Evolutionary conservation across 1,139 yeast species (phyloP).

Genomic region (Yamadazyma jaroonii): DNA sequence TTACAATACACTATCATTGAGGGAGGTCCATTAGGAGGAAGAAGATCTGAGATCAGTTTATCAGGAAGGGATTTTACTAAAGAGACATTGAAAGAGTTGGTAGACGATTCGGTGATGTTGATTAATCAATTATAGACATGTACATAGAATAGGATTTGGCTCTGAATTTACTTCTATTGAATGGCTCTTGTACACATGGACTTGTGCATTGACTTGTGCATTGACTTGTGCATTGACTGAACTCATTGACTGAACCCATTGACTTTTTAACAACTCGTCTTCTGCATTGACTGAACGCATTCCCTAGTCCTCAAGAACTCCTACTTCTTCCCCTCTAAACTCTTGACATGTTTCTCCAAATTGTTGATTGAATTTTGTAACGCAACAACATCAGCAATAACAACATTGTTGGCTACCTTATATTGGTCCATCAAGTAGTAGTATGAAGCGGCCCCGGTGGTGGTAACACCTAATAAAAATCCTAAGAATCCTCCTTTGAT

Average conservation of each 20-base stretch:
- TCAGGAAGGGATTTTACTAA: slow-evolving; percentile 34
- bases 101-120: slow-evolving; percentile 27
- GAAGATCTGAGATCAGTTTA: slow-evolving; percentile 45
- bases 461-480: slow-evolving; percentile 70
- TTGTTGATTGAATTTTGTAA: slow-evolving; percentile 66
- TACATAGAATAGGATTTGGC: no score
- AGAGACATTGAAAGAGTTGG: slow-evolving; percentile 23
- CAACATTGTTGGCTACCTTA: slow-evolving; percentile 66
- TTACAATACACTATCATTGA: slow-evolving; percentile 50
- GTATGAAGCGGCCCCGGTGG: slow-evolving; percentile 75
- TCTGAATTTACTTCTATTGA: no score
- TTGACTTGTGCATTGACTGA: no score
- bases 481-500: slow-evolving; percentile 73
- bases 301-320: no score
- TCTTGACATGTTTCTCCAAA: slow-evolving; percentile 64
- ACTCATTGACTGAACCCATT: not conserved
- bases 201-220: no score
- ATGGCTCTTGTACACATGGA: no score
- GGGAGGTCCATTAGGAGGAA: slow-evolving; percentile 57
- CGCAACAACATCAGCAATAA: slow-evolving; percentile 70
- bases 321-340: slow-evolving; percentile 33
- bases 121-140: slow-evolving; percentile 17
- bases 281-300: no score
- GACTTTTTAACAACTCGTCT: no score
- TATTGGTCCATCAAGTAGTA: slow-evolving; percentile 77